Conservation (phyloP, 345 rosid genomes). For the Aethionema arabicum region DNA sequence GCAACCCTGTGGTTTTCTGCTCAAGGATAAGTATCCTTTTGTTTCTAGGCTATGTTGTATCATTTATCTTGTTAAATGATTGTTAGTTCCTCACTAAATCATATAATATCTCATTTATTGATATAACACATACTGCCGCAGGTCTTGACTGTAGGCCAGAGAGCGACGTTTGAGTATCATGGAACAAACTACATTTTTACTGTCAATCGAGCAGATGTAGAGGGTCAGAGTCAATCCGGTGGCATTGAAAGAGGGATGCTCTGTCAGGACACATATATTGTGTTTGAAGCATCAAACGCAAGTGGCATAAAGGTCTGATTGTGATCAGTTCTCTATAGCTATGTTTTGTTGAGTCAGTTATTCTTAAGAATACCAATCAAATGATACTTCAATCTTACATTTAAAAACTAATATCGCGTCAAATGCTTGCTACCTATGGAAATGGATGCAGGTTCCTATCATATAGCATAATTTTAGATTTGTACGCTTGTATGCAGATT, state of each 20-base stretch:
- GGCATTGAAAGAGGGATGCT: conserved; percentile 85
- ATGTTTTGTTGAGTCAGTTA: conserved; percentile 13
- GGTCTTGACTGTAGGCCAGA: conserved; percentile 94
- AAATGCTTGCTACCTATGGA: conserved; percentile 7
- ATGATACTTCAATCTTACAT: conserved; percentile 3
- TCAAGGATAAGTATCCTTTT: not conserved
- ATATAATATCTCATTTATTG: conserved; percentile 2
- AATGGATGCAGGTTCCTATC: conserved; percentile 11
- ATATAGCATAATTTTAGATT: conserved; percentile 19
- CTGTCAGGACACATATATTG: conserved; percentile 64
- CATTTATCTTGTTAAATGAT: conserved; percentile 17
- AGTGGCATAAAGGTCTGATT: conserved; percentile 89
- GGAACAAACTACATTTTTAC: conserved; percentile 88
- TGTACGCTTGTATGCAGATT: conserved; percentile 50
- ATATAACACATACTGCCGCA: conserved; percentile 38
- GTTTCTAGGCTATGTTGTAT: conserved; percentile 11
- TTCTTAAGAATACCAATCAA: not conserved
- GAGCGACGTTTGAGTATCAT: conserved; percentile 79
- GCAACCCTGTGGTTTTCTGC: conserved; percentile 6
- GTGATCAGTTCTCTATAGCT: conserved; percentile 8
- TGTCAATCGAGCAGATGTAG: conserved; percentile 74
- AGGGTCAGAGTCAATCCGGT: conserved; percentile 60
- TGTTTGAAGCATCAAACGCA: conserved; percentile 81
- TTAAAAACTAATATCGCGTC: conserved; percentile 1
- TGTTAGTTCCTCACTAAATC: conserved; percentile 2